Conservation (phyloP, 495 filamentous ascomycete genomes). For the Xylaria telfairii region DNA sequence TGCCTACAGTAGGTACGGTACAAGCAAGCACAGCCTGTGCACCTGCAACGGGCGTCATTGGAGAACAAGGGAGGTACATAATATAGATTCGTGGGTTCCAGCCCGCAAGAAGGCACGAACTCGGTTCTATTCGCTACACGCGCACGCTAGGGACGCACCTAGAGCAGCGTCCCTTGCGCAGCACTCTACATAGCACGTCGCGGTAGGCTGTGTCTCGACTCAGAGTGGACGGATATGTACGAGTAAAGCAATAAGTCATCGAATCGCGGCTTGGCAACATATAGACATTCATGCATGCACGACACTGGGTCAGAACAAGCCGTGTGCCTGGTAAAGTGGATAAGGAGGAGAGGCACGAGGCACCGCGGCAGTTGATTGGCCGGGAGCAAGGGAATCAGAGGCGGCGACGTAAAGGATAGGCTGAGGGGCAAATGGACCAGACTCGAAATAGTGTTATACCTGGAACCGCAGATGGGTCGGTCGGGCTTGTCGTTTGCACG, state of each 20-base stretch:
- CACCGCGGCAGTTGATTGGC: not conserved
- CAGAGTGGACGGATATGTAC: not conserved
- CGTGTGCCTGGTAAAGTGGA: constrained; percentile 48
- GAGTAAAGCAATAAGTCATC: not conserved
- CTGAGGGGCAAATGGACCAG: not conserved
- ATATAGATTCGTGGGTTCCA: not conserved
- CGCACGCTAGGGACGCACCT: not conserved
- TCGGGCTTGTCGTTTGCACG: not conserved
- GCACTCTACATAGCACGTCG: not conserved
- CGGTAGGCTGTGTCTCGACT: constrained; percentile 1
- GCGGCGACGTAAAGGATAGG: constrained; percentile 15
- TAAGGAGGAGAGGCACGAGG: constrained; percentile 19
- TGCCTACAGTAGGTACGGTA: no score
- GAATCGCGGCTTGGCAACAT: constrained; percentile 22
- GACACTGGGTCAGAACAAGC: constrained; percentile 32
- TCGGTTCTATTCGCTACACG: not conserved
- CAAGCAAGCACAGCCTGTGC: no score
- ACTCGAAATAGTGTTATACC: not conserved
- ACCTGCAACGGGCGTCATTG: not conserved
- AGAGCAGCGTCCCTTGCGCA: not conserved
- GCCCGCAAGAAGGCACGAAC: not conserved
- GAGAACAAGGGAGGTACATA: not conserved
- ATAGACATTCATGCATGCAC: constrained; percentile 25
- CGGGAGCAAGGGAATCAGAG: not conserved
- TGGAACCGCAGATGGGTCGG: not conserved